A percentile compares a stretch with the other conserved stretches of the same genome.
Evolutionary conservation across 352 stramenopile species (phyloP).

Genomic region (Thraustochytrium striatum): DNA sequence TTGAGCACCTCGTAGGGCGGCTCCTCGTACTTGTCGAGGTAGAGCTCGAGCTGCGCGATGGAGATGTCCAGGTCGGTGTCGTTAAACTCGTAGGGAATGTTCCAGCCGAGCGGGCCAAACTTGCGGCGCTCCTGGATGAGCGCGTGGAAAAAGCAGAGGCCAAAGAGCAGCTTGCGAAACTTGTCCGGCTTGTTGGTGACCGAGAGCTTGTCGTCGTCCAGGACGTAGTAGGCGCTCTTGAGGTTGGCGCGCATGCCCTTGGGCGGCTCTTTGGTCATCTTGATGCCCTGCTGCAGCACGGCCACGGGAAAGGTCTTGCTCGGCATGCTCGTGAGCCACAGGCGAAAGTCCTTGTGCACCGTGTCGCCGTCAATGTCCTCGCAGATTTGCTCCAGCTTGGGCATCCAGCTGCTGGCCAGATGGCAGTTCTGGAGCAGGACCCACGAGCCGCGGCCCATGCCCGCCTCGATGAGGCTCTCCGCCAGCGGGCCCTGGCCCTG

Average conservation of each 20-base stretch:
- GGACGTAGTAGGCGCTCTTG: constrained; percentile 87
- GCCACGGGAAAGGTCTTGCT: constrained; percentile 73
- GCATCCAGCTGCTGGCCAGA: constrained; percentile 88
- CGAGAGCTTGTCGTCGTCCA: constrained; percentile 74
- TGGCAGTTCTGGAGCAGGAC: constrained; percentile 94
- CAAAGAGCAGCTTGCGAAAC: constrained; percentile 90
- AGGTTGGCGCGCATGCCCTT: constrained; percentile 87
- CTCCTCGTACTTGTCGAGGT: constrained; percentile 67
- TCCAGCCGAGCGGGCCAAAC: constrained; percentile 90
- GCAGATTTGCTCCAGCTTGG: constrained; percentile 85
- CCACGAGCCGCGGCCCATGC: constrained; percentile 81
- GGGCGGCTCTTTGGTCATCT: constrained; percentile 93
- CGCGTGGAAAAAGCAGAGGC: constrained; percentile 89
- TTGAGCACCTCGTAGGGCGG: constrained; percentile 51
- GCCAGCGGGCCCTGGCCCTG: constrained; percentile 86
- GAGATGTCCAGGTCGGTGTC: constrained; percentile 86
- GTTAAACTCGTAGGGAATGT: constrained; percentile 95
- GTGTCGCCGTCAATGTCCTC: constrained; percentile 84
- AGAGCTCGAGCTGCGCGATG: constrained; percentile 61
- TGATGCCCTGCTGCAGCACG: constrained; percentile 89
- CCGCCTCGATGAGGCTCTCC: constrained; percentile 84
- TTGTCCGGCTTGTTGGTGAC: constrained; percentile 62
- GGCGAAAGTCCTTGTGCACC: constrained; percentile 78
- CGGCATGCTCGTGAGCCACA: constrained; percentile 84
- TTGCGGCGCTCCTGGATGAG: constrained; percentile 86